Conservation (phyloP, 1,284 basidiomycete genomes). For the Naganishia albida region DNA sequence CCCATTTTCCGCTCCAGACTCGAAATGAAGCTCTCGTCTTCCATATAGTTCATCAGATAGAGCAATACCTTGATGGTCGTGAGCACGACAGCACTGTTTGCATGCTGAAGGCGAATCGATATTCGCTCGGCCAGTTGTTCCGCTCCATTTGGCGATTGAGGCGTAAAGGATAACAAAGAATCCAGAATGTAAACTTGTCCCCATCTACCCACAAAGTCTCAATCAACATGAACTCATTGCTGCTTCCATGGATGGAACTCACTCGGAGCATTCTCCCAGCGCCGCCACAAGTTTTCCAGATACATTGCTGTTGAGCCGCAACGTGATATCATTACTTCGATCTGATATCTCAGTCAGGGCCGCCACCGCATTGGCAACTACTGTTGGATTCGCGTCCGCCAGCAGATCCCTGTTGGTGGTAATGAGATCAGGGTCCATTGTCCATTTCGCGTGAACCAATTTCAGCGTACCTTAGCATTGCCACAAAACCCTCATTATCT, state of each 20-base stretch:
- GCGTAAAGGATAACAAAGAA: slow-evolving; percentile 87
- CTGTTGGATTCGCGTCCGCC: slow-evolving; percentile 89
- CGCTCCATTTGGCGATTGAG: slow-evolving; percentile 82
- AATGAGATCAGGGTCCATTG: slow-evolving; percentile 20
- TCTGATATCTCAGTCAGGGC: slow-evolving; percentile 82
- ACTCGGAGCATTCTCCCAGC: slow-evolving; percentile 97
- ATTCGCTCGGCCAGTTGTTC: slow-evolving; percentile 92
- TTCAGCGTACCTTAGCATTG: slow-evolving; percentile 77
- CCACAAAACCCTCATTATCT: slow-evolving; percentile 89
- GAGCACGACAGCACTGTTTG: slow-evolving; percentile 90
- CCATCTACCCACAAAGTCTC: slow-evolving; percentile 66
- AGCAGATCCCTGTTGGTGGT: slow-evolving; percentile 59
- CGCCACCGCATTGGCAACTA: slow-evolving; percentile 96
- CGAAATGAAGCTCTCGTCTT: slow-evolving; percentile 79
- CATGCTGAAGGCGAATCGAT: slow-evolving; percentile 88
- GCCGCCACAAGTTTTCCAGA: slow-evolving; percentile 82
- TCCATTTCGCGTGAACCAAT: slow-evolving; percentile 75
- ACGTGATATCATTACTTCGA: slow-evolving; percentile 59
- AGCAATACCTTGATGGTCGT: slow-evolving; percentile 92
- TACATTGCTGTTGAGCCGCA: slow-evolving; percentile 53
- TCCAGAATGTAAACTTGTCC: slow-evolving; percentile 99
- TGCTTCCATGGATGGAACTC: slow-evolving; percentile 56
- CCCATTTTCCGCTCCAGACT: slow-evolving; percentile 96
- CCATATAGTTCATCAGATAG: slow-evolving; percentile 99
- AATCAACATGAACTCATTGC: background rate